Base-by-base conservation (phyloP, 768 basidiomycete species). In the Amanita subjunquillea region DNA sequence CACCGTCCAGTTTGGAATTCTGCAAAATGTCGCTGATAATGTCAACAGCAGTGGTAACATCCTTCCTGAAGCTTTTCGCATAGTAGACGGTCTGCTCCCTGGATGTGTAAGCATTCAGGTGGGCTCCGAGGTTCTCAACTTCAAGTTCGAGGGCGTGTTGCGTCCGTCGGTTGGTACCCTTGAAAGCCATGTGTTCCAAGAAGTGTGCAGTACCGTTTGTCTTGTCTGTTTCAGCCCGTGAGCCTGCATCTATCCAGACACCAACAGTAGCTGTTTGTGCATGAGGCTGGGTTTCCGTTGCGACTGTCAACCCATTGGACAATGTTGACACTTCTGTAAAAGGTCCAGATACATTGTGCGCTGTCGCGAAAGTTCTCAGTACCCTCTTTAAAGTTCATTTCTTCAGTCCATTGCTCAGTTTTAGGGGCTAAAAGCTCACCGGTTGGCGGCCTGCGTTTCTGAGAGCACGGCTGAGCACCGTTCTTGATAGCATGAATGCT, bases 31-130 rank as follows among this genome's bases (percentile, higher is more conserved):
- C 96, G 62, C 87, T 87, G 69, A 99, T 92, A 72, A 99, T 96
- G 69, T 97, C 93, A 53, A 98, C 92, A 32, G 91, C 82, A 46
- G 77, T 75, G 10, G 83, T 78, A 9, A 98, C 90, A 66, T 98
- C 96, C 76, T 93, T 88, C 67, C 87, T 80, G 83, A 99, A 98
- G 66, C 88, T 86, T 78, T 98, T 97, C 62, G 95, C 95, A 65
- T 97, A 97, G 76, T 97, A 99, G 52, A 97, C 94, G 20, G 96
- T 99, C 72, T 98, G 95, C 72, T 99, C 96, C 56, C 96, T 82
- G 23, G 94, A 96, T 7, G 96, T 99, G 72, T 97, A 98, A 46
- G 96, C 95, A 66, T 98, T 98, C 53, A 99, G 72, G 67, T 97
- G 93, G 15, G 94, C 91, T 58, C 96, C 96, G 53, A 98, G 77